Conservation (phyloP, 257 asterid genomes). For the Nicotiana tomentosiformis region DNA sequence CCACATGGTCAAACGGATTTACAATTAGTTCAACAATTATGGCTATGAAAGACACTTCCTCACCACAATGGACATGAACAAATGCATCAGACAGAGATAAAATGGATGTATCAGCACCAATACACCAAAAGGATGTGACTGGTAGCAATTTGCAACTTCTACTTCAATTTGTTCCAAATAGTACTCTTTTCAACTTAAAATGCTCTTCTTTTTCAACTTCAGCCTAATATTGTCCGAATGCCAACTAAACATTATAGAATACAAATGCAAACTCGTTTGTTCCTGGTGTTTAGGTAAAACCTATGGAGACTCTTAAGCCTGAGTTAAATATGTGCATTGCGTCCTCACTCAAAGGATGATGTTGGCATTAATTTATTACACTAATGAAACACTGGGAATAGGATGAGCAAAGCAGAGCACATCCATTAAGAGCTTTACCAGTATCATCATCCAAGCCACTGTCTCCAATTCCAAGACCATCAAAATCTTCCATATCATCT, state of each 20-base stretch:
- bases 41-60: neutral
- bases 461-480: slow-evolving; percentile 30
- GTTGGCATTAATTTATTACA: neutral
- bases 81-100: neutral
- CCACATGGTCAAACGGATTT: neutral
- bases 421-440: slow-evolving; percentile 28
- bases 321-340: neutral
- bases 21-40: neutral
- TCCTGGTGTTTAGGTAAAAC: neutral
- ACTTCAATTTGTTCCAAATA: neutral
- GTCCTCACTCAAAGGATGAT: neutral
- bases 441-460: slow-evolving; percentile 27
- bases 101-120: neutral
- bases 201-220: neutral
- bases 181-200: neutral
- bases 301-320: neutral
- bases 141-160: neutral
- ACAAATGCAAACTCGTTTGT: neutral
- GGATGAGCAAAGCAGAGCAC: neutral
- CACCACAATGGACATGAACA: neutral
- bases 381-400: neutral
- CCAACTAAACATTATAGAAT: neutral
- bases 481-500: slow-evolving; percentile 86
- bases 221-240: neutral
- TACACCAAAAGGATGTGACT: neutral